phyloP scores from a whole-genome alignment of 495 filamentous ascomycete genomes.

The Penicillium chermesinum region DNA sequence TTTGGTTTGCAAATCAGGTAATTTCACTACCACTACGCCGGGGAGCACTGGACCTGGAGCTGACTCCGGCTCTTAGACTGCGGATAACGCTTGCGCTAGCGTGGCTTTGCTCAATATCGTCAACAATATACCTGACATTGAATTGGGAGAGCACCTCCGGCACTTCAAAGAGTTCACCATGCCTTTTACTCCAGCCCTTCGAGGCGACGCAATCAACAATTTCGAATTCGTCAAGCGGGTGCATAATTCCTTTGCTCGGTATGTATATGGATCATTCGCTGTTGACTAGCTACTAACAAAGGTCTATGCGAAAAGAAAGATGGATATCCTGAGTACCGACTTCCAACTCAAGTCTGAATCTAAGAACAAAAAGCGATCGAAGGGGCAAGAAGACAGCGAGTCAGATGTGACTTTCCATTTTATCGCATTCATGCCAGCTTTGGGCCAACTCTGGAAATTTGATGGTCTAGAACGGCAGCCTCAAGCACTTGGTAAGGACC shows the following conservation, averaged over 20 bases:
- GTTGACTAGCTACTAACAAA: neutral
- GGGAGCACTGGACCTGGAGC: slow-evolving; percentile 1
- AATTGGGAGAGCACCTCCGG: slow-evolving; percentile 60
- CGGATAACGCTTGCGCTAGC: slow-evolving; percentile 79
- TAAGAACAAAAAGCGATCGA: slow-evolving; percentile 35
- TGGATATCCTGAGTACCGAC: slow-evolving; percentile 76
- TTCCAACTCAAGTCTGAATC: slow-evolving; percentile 60
- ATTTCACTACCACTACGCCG: neutral
- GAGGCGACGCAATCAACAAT: slow-evolving; percentile 67
- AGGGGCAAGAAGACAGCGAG: slow-evolving; percentile 34
- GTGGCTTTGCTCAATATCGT: slow-evolving; percentile 86
- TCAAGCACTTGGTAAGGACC: slow-evolving; percentile 59
- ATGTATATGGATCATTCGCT: slow-evolving; percentile 15
- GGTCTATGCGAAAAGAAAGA: slow-evolving; percentile 43
- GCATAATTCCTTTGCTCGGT: slow-evolving; percentile 87
- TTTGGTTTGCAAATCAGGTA: slow-evolving; percentile 97
- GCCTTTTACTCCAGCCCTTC: slow-evolving; percentile 61
- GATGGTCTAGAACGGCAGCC: slow-evolving; percentile 80
- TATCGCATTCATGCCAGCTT: slow-evolving; percentile 79
- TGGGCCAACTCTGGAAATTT: slow-evolving; percentile 76
- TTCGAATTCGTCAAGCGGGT: slow-evolving; percentile 72
- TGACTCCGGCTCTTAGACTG: slow-evolving; percentile 51
- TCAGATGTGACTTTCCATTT: slow-evolving; percentile 70
- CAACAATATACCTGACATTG: slow-evolving; percentile 66
- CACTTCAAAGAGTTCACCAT: slow-evolving; percentile 68